These are phyloP conservation scores for Ophiostoma novo-ulmi DNA, from an alignment of 2,329 filamentous ascomycete species.

Conservation along the genomic window DNA sequence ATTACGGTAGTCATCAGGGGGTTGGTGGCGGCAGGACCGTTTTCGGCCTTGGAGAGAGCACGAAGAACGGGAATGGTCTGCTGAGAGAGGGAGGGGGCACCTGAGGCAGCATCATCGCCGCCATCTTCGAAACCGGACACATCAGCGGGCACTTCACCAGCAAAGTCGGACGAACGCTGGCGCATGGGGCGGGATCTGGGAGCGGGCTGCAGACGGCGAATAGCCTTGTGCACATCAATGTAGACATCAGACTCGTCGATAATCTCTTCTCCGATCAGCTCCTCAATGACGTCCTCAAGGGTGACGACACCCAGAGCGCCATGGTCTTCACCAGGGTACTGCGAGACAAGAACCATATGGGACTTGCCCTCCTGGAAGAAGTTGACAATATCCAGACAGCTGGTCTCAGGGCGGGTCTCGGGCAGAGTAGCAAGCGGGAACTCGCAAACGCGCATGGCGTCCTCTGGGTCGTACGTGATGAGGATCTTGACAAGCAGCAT, in stretches of 20 bases:
- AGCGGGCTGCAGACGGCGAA: slow-evolving; percentile 78
- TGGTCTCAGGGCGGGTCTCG: slow-evolving; percentile 90
- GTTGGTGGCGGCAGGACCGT: slow-evolving; percentile 39
- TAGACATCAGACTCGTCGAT: slow-evolving; percentile 99
- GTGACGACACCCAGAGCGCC: slow-evolving; percentile 92
- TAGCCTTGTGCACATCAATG: slow-evolving; percentile 96
- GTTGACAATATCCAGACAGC: slow-evolving; percentile 96
- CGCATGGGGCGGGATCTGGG: slow-evolving; percentile 62
- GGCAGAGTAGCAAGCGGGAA: slow-evolving; percentile 91
- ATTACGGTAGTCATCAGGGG: slow-evolving; percentile 53
- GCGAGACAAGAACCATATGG: slow-evolving; percentile 95
- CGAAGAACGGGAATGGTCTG: slow-evolving; percentile 34
- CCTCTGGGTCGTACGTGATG: slow-evolving; percentile 97
- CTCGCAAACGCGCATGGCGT: slow-evolving; percentile 77
- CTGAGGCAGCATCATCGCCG: slow-evolving; percentile 25
- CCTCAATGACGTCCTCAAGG: slow-evolving; percentile 95
- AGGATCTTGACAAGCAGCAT: slow-evolving; percentile 98
- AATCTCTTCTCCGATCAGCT: slow-evolving; percentile 98
- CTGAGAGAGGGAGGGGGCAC: background rate
- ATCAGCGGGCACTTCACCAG: slow-evolving; percentile 28
- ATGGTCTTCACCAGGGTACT: slow-evolving; percentile 80
- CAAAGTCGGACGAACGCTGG: slow-evolving; percentile 33
- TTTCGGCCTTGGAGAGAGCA: slow-evolving; percentile 31
- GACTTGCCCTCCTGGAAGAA: slow-evolving; percentile 99
- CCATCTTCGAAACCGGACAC: slow-evolving; percentile 31